Conservation (phyloP, 805 yeast genomes). For the Kazachstania viticola region DNA sequence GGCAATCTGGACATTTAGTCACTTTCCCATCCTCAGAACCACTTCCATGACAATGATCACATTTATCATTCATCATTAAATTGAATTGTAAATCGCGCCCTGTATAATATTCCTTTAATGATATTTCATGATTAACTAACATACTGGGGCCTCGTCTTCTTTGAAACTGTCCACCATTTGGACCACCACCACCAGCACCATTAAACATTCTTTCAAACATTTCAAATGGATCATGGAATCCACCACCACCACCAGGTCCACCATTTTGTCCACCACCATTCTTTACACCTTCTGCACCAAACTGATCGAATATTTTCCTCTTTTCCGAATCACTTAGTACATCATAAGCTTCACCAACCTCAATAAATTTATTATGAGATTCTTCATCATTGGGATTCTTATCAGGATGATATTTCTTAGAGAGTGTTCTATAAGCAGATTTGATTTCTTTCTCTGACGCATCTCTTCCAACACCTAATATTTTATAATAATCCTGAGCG, state of each 20-base stretch:
- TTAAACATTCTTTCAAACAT: slow-evolving; percentile 27
- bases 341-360: slow-evolving; percentile 89
- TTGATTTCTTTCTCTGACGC: slow-evolving; percentile 78
- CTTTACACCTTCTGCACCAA: slow-evolving; percentile 66
- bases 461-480: slow-evolving; percentile 55
- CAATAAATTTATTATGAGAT: slow-evolving; percentile 79
- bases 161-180: slow-evolving; percentile 20
- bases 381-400: slow-evolving; percentile 75
- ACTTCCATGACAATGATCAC: slow-evolving; percentile 69
- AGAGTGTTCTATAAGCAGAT: slow-evolving; percentile 68
- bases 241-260: slow-evolving; percentile 31
- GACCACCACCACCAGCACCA: slow-evolving; percentile 31
- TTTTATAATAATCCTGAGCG: slow-evolving; percentile 40
- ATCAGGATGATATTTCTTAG: slow-evolving; percentile 89
- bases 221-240: slow-evolving; percentile 28
- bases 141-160: slow-evolving; percentile 53
- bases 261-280: slow-evolving; percentile 43
- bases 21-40: slow-evolving; percentile 75
- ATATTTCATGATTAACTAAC: slow-evolving; percentile 41
- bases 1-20: slow-evolving; percentile 55
- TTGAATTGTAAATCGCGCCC: slow-evolving; percentile 56
- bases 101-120: slow-evolving; percentile 53
- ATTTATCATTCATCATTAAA: slow-evolving; percentile 60
- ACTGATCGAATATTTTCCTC: slow-evolving; percentile 55
- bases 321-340: slow-evolving; percentile 64